phyloP scores from a whole-genome alignment of 2,329 filamentous ascomycete species.

The Meredithiella fracta region DNA sequence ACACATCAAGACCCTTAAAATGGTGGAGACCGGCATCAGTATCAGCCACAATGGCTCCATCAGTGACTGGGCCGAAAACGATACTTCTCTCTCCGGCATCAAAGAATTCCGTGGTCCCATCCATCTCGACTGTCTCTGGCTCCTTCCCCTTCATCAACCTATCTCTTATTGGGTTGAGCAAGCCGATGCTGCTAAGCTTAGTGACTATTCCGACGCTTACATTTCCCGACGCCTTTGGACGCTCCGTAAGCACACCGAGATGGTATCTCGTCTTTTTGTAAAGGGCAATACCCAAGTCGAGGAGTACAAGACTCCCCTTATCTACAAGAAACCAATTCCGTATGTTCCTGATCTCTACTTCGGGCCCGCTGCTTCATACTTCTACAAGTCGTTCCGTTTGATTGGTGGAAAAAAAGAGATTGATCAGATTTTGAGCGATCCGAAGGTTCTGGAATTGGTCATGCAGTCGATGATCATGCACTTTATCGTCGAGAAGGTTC shows the following conservation, averaged over 20 bases:
- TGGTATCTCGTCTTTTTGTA: slow-evolving; percentile 1
- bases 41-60: neutral
- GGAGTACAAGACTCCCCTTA: neutral
- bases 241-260: neutral
- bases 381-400: slow-evolving; percentile 10
- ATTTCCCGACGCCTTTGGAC: slow-evolving; percentile 6
- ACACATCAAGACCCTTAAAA: too few relatives aligned
- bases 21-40: neutral
- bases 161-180: slow-evolving; percentile 3
- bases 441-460: neutral
- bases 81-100: slow-evolving; percentile 4
- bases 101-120: slow-evolving; percentile 6
- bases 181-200: neutral
- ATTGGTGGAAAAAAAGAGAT: slow-evolving; percentile 6
- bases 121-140: neutral
- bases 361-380: slow-evolving; percentile 7
- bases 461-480: slow-evolving; percentile 12
- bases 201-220: neutral
- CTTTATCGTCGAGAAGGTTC: slow-evolving; percentile 6
- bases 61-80: slow-evolving; percentile 4
- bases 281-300: neutral
- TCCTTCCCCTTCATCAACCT: neutral
- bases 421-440: slow-evolving; percentile 2
- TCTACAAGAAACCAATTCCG: neutral
- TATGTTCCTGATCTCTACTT: slow-evolving; percentile 6